Base-by-base conservation (phyloP, 768 basidiomycete species). In the Pleurotus tuber-regium region DNA sequence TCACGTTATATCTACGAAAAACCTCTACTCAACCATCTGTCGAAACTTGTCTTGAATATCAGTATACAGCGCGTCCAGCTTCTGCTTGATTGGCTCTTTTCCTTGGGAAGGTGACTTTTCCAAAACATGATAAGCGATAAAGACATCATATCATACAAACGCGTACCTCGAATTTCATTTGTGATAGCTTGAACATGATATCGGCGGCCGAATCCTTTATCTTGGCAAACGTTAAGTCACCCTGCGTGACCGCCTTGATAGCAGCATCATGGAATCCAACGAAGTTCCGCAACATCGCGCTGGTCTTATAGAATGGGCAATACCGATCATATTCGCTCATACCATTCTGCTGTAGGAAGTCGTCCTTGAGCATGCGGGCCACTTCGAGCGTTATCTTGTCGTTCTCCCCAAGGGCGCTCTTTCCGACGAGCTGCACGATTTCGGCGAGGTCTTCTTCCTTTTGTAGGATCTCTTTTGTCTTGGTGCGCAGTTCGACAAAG, bases 251-350 rank as follows among this genome's bases (percentile, higher is more conserved):
- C 18, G 92, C 89, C 63, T 82, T 87, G 63, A 89, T 76, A 6
- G 96, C 92, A n/a, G 80, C 76, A 65, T 98, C 91, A 66, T 97
- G 89, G 80, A 94, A 98, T 10, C 83, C 82, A 57, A 98, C 92
- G 65, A 96, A 92, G 71, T 96, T 96, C 63, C 82, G 83, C 66
- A 98, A 70, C 97, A 99, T 99, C 41, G 82, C 91, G 50, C 85
- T 88, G 39, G 95, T 97, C 86, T 98, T 97, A 84, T 97, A 97
- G 80, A 99, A 98, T 11, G 96, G 96, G 63, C 96, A 99, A 74
- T 82, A 97, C 44, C 93, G 82, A 68, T 98, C 96, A 64, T 97
- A 98, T 65, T 92, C 91, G 71, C 91, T 93, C 82, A 98, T 97
- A 60, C 97, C 97, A 62, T 99, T 98, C 72, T 99, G 96, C 67